Base-by-base conservation (phyloP, 169 alveolate species). In the Cryptosporidium baileyi region DNA sequence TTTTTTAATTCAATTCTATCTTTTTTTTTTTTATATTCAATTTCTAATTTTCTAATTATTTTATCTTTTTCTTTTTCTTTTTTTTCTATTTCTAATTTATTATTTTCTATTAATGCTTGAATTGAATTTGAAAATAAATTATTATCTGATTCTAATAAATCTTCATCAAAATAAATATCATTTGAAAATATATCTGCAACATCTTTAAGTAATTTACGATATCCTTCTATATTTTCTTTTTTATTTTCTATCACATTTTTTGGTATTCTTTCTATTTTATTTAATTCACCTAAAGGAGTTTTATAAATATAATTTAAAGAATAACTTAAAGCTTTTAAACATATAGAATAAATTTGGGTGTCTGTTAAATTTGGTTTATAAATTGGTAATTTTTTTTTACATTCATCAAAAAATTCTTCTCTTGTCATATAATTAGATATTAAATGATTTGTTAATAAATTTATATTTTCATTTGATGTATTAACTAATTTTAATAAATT, bases 381-480 rank as follows among this genome's bases (percentile, higher is more conserved):
- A 26, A 40, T 74, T 9, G 85, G 57, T 38, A 74, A 59, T n/a
- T 54, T 19, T 24, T 34, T 38, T 32, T 26, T 74, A 54, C 85
- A 74, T 54, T 74, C 85, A 15, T 38, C 57, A 22, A 74, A 52
- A n/a, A 74, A 74, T 43, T 74, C 85, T 9, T 54, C 74, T 36
- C 54, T 74, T 19, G 85, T 74, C 67, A 74, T 74, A 41, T 34
- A 74, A 49, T 54, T 74, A 32, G 85, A 38, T 3, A 74, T 47
- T 57, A 74, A 74, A 74, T 74, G 67, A 38, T 54, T 52, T 57
- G 74, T 57, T 54, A 74, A 57, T 40, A 36, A 22, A 1, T 32
- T 13, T 74, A 54, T 22, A 30, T 57, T 44, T n/a, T 47, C 59
- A 47, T 47, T n/a, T 47, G 59, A n/a, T 1, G 19, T 26, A 19